phyloP scores from a whole-genome alignment of 2,329 filamentous ascomycete species.

The Trichothecium sympodiale region DNA sequence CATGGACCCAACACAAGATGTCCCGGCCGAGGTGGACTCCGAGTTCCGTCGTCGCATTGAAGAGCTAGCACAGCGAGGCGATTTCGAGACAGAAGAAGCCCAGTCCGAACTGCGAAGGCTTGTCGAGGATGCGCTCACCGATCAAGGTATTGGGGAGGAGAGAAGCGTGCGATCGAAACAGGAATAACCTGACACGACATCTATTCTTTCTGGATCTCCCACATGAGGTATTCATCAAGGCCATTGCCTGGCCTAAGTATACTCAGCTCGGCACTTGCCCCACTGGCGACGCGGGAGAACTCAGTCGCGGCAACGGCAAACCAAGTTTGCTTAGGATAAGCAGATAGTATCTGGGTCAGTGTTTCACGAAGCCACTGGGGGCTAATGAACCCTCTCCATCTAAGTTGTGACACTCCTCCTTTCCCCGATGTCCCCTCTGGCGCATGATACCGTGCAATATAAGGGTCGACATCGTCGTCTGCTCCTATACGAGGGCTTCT shows the following conservation, averaged over 20 bases:
- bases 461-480: slow-evolving; percentile 52
- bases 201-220: slow-evolving; percentile 42
- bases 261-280: slow-evolving; percentile 37
- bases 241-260: slow-evolving; percentile 39
- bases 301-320: slow-evolving; percentile 42
- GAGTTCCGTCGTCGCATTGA: slow-evolving; percentile 82
- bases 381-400: slow-evolving; percentile 49
- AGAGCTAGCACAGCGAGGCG: slow-evolving; percentile 69
- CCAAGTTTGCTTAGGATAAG: slow-evolving; percentile 37
- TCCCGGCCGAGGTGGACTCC: slow-evolving; percentile 57
- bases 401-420: slow-evolving; percentile 35
- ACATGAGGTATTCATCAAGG: slow-evolving; percentile 45
- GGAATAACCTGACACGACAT: slow-evolving; percentile 23
- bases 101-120: slow-evolving; percentile 70
- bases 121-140: slow-evolving; percentile 68
- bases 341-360: slow-evolving; percentile 32
- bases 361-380: slow-evolving; percentile 38
- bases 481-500: slow-evolving; percentile 50
- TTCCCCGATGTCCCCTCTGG: slow-evolving; percentile 28
- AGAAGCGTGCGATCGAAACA: slow-evolving; percentile 54
- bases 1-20: slow-evolving; percentile 51
- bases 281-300: slow-evolving; percentile 33
- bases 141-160: slow-evolving; percentile 50
- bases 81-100: slow-evolving; percentile 71
- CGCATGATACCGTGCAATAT: slow-evolving; percentile 55